phyloP scores from a whole-genome alignment of 2,329 filamentous ascomycete genomes.

The Monosporascus sp. region DNA sequence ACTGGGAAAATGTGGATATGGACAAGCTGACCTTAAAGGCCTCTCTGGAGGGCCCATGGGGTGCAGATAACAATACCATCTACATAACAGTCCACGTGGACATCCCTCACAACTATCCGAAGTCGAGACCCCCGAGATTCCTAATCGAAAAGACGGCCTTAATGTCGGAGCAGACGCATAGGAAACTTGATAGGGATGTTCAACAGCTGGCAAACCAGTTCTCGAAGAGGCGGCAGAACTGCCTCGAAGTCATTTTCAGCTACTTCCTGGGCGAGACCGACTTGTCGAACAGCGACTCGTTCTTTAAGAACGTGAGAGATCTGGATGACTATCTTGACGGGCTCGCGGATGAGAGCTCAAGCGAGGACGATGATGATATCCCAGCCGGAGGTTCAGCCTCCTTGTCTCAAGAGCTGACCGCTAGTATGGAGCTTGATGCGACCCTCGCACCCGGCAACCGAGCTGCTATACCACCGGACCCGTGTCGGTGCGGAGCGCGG shows the following conservation, averaged over 20 bases:
- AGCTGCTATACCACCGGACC: constrained; percentile 49
- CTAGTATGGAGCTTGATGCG: constrained; percentile 48
- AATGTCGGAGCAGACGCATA: constrained; percentile 52
- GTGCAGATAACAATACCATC: constrained; percentile 48
- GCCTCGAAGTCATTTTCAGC: constrained; percentile 55
- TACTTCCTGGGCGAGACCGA: constrained; percentile 61
- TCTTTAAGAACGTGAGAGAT: constrained; percentile 61
- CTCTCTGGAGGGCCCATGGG: constrained; percentile 63
- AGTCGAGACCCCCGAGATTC: constrained; percentile 52
- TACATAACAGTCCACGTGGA: constrained; percentile 58
- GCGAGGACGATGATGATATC: constrained; percentile 63
- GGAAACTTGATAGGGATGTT: constrained; percentile 49
- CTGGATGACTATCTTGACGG: constrained; percentile 52
- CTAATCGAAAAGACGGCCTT: constrained; percentile 57
- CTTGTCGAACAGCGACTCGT: constrained; percentile 53
- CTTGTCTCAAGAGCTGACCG: constrained; percentile 57
- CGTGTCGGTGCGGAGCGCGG: constrained; percentile 53
- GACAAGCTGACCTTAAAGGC: constrained; percentile 53
- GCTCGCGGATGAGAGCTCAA: constrained; percentile 72
- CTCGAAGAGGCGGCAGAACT: constrained; percentile 53
- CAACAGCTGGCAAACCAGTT: constrained; percentile 52
- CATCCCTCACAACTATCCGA: constrained; percentile 56
- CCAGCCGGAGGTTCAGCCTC: constrained; percentile 48
- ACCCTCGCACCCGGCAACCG: constrained; percentile 48
- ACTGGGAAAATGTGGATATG: constrained; percentile 61